Evolutionary conservation across 257 asterid genomes (phyloP).

Genomic region (Primulina eburnea): DNA sequence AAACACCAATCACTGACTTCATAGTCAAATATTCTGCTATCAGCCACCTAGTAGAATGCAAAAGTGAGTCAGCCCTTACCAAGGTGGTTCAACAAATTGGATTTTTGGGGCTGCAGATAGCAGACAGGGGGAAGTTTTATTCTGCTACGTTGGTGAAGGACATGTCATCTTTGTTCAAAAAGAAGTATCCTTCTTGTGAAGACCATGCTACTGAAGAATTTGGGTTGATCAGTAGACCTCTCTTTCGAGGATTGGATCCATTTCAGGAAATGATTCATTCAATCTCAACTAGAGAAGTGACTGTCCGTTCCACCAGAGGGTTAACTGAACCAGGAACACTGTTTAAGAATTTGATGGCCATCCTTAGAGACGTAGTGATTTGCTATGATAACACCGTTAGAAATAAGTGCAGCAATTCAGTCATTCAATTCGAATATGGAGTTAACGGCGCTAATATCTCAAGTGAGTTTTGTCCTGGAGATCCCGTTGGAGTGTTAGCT

Average conservation of each 20-base stretch:
- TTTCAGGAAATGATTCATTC: slow-evolving; percentile 94
- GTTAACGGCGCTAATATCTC: slow-evolving; percentile 45
- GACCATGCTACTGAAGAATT: slow-evolving; percentile 62
- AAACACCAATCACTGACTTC: slow-evolving; percentile 56
- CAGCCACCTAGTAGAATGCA: slow-evolving; percentile 72
- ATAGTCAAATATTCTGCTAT: slow-evolving; percentile 60
- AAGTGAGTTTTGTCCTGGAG: slow-evolving; percentile 90
- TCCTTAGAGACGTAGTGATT: slow-evolving; percentile 86
- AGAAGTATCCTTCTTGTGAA: slow-evolving; percentile 62
- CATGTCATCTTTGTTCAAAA: slow-evolving; percentile 55
- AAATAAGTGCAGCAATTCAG: slow-evolving; percentile 75
- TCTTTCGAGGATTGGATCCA: slow-evolving; percentile 84
- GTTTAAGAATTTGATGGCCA: slow-evolving; percentile 93
- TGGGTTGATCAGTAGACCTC: slow-evolving; percentile 77
- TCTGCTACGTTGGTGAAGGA: slow-evolving; percentile 65
- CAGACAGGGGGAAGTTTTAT: slow-evolving; percentile 71
- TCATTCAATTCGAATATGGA: slow-evolving; percentile 88
- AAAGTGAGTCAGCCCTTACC: slow-evolving; percentile 84
- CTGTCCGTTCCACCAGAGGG: slow-evolving; percentile 91
- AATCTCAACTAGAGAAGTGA: slow-evolving; percentile 89
- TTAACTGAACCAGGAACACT: slow-evolving; percentile 91
- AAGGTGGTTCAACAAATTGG: slow-evolving; percentile 96
- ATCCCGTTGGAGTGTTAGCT: slow-evolving; percentile 97
- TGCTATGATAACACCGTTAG: slow-evolving; percentile 87
- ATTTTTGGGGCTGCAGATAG: slow-evolving; percentile 72